Conservation (phyloP, 2,329 filamentous ascomycete genomes). For the Colletotrichum karsti region DNA sequence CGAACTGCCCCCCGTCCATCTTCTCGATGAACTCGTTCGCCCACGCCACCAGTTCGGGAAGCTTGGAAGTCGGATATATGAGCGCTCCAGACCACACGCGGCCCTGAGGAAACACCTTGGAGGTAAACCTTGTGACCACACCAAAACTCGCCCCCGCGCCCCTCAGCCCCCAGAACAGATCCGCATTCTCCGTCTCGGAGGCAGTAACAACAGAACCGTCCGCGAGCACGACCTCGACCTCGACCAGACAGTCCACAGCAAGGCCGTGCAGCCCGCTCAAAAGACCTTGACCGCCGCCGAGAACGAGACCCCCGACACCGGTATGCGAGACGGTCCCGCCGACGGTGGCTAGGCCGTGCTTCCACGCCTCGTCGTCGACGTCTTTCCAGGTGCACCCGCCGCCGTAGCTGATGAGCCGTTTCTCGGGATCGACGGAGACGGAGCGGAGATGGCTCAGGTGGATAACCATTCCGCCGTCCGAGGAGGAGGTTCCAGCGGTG, state of each 20-base stretch:
- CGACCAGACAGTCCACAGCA: conserved; percentile 49
- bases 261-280: conserved; percentile 63
- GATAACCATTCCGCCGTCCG: conserved; percentile 63
- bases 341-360: conserved; percentile 63
- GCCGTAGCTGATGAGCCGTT: conserved; percentile 54
- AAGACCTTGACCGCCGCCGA: conserved; percentile 68
- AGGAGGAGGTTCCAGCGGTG: conserved; percentile 55
- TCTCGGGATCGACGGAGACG: conserved; percentile 55
- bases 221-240: conserved; percentile 48
- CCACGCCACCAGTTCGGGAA: conserved; percentile 35
- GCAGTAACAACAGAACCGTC: conserved; percentile 44
- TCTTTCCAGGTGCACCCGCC: conserved; percentile 64
- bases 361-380: conserved; percentile 59
- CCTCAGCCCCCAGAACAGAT: conserved; percentile 51
- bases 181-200: conserved; percentile 51
- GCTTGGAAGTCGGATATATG: conserved; percentile 35
- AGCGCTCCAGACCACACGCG: conserved; percentile 40
- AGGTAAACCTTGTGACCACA: conserved; percentile 50
- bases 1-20: conserved; percentile 32
- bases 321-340: conserved; percentile 71
- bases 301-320: conserved; percentile 65
- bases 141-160: conserved; percentile 53
- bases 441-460: conserved; percentile 60
- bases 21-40: conserved; percentile 39
- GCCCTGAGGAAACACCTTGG: conserved; percentile 39